These are phyloP conservation scores for Ambrosiella xylebori DNA, from an alignment of 2,329 filamentous ascomycete genomes.

Conservation along the genomic window DNA sequence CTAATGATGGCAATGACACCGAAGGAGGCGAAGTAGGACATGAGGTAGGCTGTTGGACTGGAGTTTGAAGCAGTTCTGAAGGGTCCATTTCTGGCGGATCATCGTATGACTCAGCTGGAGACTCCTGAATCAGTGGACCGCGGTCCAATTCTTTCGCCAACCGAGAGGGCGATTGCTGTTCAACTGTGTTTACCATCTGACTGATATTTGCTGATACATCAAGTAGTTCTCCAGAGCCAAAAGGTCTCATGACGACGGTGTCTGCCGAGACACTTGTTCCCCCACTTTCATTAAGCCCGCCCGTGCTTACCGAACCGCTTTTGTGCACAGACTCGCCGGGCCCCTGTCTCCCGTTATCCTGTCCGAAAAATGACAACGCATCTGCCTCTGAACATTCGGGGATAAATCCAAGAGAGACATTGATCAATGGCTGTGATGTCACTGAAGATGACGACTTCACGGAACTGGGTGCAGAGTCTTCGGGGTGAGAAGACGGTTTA, in stretches of 20 bases:
- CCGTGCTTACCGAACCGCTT: constrained; percentile 1
- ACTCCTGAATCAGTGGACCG: no score
- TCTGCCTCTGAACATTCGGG: no score
- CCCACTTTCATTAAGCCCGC: neutral
- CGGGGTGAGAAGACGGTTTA: neutral
- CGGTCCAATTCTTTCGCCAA: no score
- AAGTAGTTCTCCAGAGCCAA: neutral
- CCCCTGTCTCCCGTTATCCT: neutral
- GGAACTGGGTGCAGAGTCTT: neutral
- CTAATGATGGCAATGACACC: neutral
- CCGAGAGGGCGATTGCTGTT: neutral
- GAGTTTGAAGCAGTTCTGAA: constrained; percentile 3
- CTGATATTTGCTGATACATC: no score
- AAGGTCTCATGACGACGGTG: neutral
- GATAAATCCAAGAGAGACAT: neutral
- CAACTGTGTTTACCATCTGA: neutral
- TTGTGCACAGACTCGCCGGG: constrained; percentile 1
- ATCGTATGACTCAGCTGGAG: neutral
- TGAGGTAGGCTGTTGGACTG: neutral
- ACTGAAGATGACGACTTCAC: neutral
- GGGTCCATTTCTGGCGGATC: constrained; percentile 9
- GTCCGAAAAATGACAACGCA: neutral
- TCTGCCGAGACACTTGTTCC: neutral
- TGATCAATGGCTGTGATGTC: neutral
- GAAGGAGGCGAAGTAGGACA: neutral